Evolutionary conservation across 1,284 basidiomycete genomes (phyloP).

Genomic region (Boletus sp.): DNA sequence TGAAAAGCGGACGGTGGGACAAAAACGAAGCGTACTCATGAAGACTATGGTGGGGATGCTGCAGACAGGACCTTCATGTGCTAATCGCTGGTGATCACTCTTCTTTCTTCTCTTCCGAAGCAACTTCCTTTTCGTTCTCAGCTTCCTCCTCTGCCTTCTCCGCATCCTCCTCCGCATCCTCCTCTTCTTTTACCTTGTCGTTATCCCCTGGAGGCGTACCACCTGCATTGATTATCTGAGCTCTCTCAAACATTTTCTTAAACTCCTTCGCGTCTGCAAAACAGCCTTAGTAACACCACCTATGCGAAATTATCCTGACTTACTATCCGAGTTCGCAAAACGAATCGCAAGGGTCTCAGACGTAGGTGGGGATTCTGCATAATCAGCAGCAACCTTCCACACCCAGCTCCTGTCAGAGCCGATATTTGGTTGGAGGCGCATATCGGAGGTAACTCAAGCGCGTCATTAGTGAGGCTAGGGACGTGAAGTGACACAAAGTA

Average conservation of each 20-base stretch:
- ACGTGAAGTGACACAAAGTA: conserved; percentile 20
- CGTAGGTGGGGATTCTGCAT: conserved; percentile 85
- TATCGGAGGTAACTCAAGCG: conserved; percentile 77
- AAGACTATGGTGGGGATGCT: conserved; percentile 3
- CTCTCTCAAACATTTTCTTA: conserved; percentile 85
- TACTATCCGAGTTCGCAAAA: conserved; percentile 96
- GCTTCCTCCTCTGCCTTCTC: conserved; percentile 32
- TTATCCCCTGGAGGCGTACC: conserved; percentile 33
- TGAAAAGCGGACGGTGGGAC: conserved; percentile 6
- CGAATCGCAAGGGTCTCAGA: conserved; percentile 97
- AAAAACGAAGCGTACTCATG: conserved; percentile 10
- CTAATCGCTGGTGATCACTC: conserved; percentile 15
- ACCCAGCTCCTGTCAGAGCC: conserved; percentile 99
- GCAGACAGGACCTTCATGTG: conserved; percentile 3
- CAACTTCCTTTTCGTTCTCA: conserved; percentile 29
- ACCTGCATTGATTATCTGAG: conserved; percentile 67
- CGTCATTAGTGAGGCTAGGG: conserved; percentile 1
- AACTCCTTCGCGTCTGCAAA: conserved; percentile 79
- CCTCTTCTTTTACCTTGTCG: conserved; percentile 32
- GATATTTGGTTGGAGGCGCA: conserved; percentile 97
- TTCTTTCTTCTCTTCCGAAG: conserved; percentile 28
- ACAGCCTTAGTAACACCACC: neutral
- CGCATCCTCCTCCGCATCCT: conserved; percentile 31
- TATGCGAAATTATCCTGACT: conserved; percentile 36
- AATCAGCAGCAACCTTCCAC: conserved; percentile 96